Conservation (phyloP, 768 basidiomycete species). For the Collybia mongolica region DNA sequence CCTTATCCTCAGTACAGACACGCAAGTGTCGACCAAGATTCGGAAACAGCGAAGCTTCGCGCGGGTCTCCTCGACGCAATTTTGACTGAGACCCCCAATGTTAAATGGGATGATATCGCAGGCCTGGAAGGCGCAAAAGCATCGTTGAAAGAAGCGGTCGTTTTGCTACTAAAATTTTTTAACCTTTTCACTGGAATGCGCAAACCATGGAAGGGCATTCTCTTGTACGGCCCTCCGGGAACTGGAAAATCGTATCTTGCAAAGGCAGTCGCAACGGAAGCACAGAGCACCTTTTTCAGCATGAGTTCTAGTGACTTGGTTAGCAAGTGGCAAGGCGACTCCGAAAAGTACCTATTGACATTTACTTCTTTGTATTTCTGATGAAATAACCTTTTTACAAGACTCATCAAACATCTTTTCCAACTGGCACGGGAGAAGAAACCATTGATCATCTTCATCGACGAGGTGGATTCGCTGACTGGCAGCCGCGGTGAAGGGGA, state of each 20-base stretch:
- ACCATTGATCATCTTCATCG: conserved; percentile 98
- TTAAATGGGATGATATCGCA: conserved; percentile 98
- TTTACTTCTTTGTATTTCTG: background rate
- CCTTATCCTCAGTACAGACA: conserved; percentile 17
- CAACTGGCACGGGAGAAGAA: conserved; percentile 94
- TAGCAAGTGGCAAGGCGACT: conserved; percentile 99
- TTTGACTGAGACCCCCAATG: conserved; percentile 89
- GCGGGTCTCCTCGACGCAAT: conserved; percentile 88
- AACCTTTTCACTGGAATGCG: conserved; percentile 98
- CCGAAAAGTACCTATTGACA: conserved; percentile 68
- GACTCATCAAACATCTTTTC: conserved; percentile 94
- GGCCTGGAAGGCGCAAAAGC: conserved; percentile 95
- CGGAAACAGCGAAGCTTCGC: conserved; percentile 95
- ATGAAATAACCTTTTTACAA: conserved; percentile 24
- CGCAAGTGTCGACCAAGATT: conserved; percentile 73
- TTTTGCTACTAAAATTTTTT: conserved; percentile 99
- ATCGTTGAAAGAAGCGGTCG: conserved; percentile 95
- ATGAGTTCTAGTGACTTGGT: conserved; percentile 95
- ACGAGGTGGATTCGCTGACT: conserved; percentile 96
- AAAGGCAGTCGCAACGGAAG: conserved; percentile 98
- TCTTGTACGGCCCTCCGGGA: conserved; percentile 96
- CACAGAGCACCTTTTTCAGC: conserved; percentile 98
- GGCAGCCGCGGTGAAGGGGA: conserved; percentile 95
- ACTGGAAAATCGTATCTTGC: conserved; percentile 97
- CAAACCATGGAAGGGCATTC: conserved; percentile 94